Evolutionary conservation across 495 filamentous ascomycete genomes (phyloP).

Genomic region (Penicillium arizonense): DNA sequence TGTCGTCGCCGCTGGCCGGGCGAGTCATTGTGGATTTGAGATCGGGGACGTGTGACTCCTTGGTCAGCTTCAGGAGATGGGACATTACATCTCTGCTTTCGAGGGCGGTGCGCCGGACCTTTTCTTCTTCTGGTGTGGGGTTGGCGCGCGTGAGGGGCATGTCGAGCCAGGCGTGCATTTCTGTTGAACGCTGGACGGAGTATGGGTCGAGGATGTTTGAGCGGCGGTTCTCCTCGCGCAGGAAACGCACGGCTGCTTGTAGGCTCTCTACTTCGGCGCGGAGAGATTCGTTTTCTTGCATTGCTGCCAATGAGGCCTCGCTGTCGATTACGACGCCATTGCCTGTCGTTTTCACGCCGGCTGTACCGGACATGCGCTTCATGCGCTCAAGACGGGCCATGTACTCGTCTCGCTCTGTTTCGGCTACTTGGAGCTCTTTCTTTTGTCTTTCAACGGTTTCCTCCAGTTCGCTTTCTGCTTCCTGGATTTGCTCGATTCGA

Average conservation of each 20-base stretch:
- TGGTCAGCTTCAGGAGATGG: constrained; percentile 68
- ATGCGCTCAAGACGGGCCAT: constrained; percentile 65
- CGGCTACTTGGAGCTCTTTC: constrained; percentile 49
- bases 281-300: constrained; percentile 72
- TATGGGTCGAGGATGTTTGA: constrained; percentile 61
- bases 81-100: constrained; percentile 70
- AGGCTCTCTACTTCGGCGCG: constrained; percentile 67
- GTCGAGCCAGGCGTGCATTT: constrained; percentile 58
- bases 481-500: constrained; percentile 63
- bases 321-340: constrained; percentile 44
- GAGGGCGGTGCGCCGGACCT: constrained; percentile 55
- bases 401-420: constrained; percentile 69
- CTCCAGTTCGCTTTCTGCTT: constrained; percentile 31
- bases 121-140: constrained; percentile 50
- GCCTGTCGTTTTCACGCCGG: constrained; percentile 44
- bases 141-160: constrained; percentile 56
- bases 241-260: constrained; percentile 72
- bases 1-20: constrained; percentile 3
- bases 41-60: constrained; percentile 57
- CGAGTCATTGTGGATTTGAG: constrained; percentile 42
- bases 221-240: constrained; percentile 75
- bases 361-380: constrained; percentile 46
- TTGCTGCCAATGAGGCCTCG: constrained; percentile 52
- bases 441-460: constrained; percentile 36
- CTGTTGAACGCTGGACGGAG: constrained; percentile 51